Evolutionary conservation across 163 green algal species (phyloP).

Genomic region (Picocystis sp.): DNA sequence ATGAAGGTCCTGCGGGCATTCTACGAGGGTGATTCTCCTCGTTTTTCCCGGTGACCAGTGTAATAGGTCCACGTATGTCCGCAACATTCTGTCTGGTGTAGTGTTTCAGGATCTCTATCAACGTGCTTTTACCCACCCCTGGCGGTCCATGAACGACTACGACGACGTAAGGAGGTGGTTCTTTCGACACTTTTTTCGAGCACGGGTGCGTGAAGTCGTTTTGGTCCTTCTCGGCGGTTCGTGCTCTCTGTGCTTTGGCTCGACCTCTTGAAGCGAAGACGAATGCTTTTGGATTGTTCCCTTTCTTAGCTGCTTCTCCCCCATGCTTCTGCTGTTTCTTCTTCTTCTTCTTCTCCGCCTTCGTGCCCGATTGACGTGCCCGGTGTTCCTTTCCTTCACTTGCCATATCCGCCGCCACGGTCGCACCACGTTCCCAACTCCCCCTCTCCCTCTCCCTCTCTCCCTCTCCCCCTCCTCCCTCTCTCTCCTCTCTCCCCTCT

Average conservation of each 20-base stretch:
- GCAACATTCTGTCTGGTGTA: constrained; percentile 78
- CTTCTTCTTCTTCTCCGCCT: constrained; percentile 46
- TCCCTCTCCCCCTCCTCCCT: no score
- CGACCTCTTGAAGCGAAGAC: constrained; percentile 31
- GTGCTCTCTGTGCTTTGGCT: constrained; percentile 32
- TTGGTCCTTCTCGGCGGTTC: constrained; percentile 73
- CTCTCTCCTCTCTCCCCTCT: no score
- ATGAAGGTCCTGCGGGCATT: constrained; percentile 73
- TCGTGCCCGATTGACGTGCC: constrained; percentile 1
- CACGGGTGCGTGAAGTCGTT: constrained; percentile 65
- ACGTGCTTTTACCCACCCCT: constrained; percentile 65
- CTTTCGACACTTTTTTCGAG: constrained; percentile 44
- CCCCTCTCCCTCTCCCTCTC: no score
- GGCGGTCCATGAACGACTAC: constrained; percentile 71
- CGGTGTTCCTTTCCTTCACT: neutral
- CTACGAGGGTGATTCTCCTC: constrained; percentile 78
- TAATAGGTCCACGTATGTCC: constrained; percentile 81
- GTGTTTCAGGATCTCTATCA: constrained; percentile 91
- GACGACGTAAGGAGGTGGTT: constrained; percentile 82
- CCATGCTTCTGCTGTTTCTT: neutral
- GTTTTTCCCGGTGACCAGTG: constrained; percentile 77
- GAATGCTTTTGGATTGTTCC: constrained; percentile 66
- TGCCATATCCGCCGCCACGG: neutral
- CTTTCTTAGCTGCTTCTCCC: constrained; percentile 2
- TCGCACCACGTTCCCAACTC: neutral